These are phyloP conservation scores for Lycium barbarum DNA, from an alignment of 257 asterid species.

Conservation along the genomic window DNA sequence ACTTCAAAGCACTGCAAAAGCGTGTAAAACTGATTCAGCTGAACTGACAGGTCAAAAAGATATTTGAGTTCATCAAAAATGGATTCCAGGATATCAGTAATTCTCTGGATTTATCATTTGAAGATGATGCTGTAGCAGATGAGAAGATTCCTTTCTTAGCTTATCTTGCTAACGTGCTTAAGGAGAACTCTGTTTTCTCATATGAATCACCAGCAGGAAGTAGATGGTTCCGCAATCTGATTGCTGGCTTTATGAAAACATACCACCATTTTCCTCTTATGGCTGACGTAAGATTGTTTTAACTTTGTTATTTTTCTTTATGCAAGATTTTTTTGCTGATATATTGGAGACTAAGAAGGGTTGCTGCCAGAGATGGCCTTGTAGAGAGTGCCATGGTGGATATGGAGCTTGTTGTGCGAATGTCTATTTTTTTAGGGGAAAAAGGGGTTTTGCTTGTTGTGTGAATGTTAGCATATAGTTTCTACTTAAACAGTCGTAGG, in stretches of 20 bases:
- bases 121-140: slow-evolving; percentile 97
- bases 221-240: slow-evolving; percentile 79
- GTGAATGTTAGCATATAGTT: slow-evolving; percentile 1
- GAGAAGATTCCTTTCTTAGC: slow-evolving; percentile 98
- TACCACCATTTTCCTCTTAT: slow-evolving; percentile 93
- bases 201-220: slow-evolving; percentile 98
- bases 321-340: slow-evolving; percentile 18
- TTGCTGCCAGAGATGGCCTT: slow-evolving; percentile 20
- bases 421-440: too few species aligned
- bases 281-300: slow-evolving; percentile 73
- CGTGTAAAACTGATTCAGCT: slow-evolving; percentile 40
- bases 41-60: slow-evolving; percentile 78
- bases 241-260: slow-evolving; percentile 88
- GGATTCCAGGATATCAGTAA: slow-evolving; percentile 90
- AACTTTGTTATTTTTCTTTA: slow-evolving; percentile 15
- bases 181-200: slow-evolving; percentile 78
- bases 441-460: not conserved
- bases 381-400: slow-evolving; percentile 25
- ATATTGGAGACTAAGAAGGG: not conserved
- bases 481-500: not conserved
- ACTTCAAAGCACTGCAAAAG: slow-evolving; percentile 26
- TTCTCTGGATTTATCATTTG: slow-evolving; percentile 92
- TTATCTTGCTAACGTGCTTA: slow-evolving; percentile 86
- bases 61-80: slow-evolving; percentile 87
- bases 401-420: not conserved